phyloP scores from a whole-genome alignment of 1,284 basidiomycete species.

The Ustilago trichophora region DNA sequence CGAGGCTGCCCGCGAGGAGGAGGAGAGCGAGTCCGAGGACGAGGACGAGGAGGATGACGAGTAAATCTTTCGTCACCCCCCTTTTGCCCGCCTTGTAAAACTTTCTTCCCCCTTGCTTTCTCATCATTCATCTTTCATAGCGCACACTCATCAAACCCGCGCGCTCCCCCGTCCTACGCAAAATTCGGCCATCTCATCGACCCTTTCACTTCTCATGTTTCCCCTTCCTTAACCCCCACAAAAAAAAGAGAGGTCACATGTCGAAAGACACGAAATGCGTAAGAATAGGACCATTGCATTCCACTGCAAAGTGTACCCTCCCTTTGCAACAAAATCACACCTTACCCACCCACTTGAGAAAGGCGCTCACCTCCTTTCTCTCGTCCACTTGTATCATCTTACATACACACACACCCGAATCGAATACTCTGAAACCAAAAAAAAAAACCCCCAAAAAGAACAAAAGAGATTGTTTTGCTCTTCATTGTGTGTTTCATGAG shows the following conservation, averaged over 20 bases:
- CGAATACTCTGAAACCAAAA: slow-evolving; percentile 12
- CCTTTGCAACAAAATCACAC: too few species aligned
- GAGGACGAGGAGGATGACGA: slow-evolving; percentile 68
- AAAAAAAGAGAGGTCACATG: too few species aligned
- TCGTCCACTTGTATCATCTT: slow-evolving; percentile 40
- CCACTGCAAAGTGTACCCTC: too few species aligned
- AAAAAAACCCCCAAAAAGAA: too few species aligned
- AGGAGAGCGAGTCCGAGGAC: slow-evolving; percentile 86
- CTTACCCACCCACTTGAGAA: neutral
- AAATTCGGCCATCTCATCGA: neutral
- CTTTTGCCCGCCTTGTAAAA: neutral
- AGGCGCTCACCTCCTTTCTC: neutral
- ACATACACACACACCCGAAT: slow-evolving; percentile 8
- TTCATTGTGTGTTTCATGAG: too few species aligned
- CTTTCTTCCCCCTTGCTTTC: neutral
- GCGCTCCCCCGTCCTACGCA: neutral
- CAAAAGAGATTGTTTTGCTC: too few species aligned
- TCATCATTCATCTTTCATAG: too few species aligned
- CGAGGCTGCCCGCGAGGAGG: slow-evolving; percentile 84
- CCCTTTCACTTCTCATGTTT: neutral
- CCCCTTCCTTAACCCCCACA: too few species aligned
- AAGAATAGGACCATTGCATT: too few species aligned
- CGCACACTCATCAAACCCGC: too few species aligned
- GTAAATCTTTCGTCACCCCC: slow-evolving; percentile 28
- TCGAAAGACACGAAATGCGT: too few species aligned